A percentile compares a stretch with the other conserved stretches of the same genome.
These are phyloP conservation scores for Magnolia kwangsiensis DNA, from an alignment of 164 flowering plant genomes.

Conservation along the genomic window DNA sequence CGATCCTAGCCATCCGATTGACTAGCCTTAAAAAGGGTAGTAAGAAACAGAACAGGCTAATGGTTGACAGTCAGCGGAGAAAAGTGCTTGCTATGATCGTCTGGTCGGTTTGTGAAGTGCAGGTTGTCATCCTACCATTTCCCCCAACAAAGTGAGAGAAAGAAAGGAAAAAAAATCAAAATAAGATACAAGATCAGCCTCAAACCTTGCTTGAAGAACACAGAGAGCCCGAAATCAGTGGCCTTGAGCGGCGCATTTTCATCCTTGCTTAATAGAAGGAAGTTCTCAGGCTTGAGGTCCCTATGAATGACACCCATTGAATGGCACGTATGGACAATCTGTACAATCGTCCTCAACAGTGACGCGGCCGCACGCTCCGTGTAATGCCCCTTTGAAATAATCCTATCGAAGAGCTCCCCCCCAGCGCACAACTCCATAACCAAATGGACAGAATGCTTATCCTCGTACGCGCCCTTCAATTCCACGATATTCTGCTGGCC, in stretches of 20 bases:
- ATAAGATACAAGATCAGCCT: not conserved
- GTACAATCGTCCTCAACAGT: conserved; percentile 14
- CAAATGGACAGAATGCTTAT: conserved; percentile 64
- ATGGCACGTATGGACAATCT: conserved; percentile 33
- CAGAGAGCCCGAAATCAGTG: conserved; percentile 37
- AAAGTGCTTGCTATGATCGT: too few species aligned
- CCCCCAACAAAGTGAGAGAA: not conserved
- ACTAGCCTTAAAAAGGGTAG: too few species aligned
- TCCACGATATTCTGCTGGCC: conserved; percentile 76
- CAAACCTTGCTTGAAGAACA: conserved; percentile 35
- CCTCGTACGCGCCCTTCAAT: conserved; percentile 75
- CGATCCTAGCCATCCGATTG: too few species aligned
- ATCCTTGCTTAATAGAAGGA: conserved; percentile 27
- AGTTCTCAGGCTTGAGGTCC: conserved; percentile 42
- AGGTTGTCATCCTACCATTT: too few species aligned
- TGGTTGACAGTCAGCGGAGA: too few species aligned
- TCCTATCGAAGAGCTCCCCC: conserved; percentile 58
- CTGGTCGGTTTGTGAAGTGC: too few species aligned
- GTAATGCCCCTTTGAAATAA: conserved; percentile 34
- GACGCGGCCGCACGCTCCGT: conserved; percentile 32
- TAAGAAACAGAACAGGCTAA: too few species aligned
- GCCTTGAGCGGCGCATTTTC: conserved; percentile 35
- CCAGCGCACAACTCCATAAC: conserved; percentile 86
- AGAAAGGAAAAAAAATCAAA: not conserved
- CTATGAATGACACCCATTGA: conserved; percentile 38